A percentile compares a stretch with the other conserved stretches of the same genome.
Evolutionary conservation across 2,329 filamentous ascomycete genomes (phyloP).

Genomic region (Drechslerella coelobrocha): DNA sequence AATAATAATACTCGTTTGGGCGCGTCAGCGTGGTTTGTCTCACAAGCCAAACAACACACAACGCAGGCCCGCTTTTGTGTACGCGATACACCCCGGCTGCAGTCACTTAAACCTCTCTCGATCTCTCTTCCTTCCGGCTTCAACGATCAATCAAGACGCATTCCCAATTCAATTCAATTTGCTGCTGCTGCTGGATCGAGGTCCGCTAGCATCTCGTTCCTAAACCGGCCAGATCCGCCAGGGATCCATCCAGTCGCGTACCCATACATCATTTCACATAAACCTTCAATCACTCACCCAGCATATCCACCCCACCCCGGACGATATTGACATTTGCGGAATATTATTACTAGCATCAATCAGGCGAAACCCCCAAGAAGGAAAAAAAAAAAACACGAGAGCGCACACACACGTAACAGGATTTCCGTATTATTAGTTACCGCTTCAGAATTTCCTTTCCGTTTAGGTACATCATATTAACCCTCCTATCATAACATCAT

Average conservation of each 20-base stretch:
- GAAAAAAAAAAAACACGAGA: slow-evolving; percentile 15
- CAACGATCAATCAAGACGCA: background rate
- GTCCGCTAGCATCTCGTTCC: background rate
- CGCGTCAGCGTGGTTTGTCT: background rate
- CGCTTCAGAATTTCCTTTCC: slow-evolving; percentile 11
- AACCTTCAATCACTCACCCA: background rate
- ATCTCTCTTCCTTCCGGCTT: no score
- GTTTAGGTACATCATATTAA: slow-evolving; percentile 38
- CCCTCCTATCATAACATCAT: background rate
- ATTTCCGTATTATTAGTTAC: background rate
- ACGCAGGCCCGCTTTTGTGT: background rate
- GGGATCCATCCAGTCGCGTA: slow-evolving; percentile 20
- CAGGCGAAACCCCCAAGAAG: no score
- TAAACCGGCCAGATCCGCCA: background rate
- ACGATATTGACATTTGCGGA: slow-evolving; percentile 23
- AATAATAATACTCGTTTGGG: background rate
- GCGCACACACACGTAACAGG: no score
- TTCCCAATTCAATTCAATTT: background rate
- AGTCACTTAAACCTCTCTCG: background rate
- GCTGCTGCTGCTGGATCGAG: background rate
- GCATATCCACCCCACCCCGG: slow-evolving; percentile 20
- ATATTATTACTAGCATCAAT: background rate
- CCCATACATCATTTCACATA: background rate
- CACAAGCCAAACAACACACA: background rate
- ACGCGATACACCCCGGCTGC: slow-evolving; percentile 7